These are phyloP conservation scores for Paramarasmius palmivorus DNA, from an alignment of 1,284 basidiomycete genomes.

Conservation along the genomic window DNA sequence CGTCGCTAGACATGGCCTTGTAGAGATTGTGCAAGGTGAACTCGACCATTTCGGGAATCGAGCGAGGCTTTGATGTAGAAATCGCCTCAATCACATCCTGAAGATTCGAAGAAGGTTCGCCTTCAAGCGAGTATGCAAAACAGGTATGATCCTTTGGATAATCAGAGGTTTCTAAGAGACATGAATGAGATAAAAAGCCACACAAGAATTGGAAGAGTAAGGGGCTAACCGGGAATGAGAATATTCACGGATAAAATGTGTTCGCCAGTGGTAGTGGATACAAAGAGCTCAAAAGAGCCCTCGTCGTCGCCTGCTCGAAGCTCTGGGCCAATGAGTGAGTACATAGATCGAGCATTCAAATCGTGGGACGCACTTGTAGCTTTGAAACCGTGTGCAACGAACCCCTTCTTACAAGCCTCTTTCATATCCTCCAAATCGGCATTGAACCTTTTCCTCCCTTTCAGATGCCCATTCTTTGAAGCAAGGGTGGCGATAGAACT, in stretches of 20 bases:
- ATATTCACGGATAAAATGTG: conserved; percentile 42
- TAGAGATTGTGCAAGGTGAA: conserved; percentile 32
- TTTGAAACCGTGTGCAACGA: conserved; percentile 35
- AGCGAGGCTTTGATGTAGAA: conserved; percentile 37
- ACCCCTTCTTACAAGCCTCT: conserved; percentile 30
- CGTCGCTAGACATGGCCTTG: conserved; percentile 18
- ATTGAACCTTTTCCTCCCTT: conserved; percentile 52
- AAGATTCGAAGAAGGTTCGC: conserved; percentile 36
- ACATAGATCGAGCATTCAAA: not conserved
- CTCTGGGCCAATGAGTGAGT: conserved; percentile 36
- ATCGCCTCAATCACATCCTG: conserved; percentile 43
- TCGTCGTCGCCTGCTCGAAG: conserved; percentile 60
- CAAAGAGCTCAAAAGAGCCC: conserved; percentile 49
- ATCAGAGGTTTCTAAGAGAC: conserved; percentile 56
- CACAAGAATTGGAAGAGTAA: not conserved
- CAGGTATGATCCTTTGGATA: conserved; percentile 58
- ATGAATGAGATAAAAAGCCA: not conserved
- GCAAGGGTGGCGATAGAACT: not conserved
- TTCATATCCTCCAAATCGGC: conserved; percentile 52
- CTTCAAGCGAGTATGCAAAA: conserved; percentile 51
- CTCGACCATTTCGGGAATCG: conserved; percentile 44
- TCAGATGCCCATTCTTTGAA: conserved; percentile 41
- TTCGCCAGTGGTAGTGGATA: conserved; percentile 34
- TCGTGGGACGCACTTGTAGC: conserved; percentile 38
- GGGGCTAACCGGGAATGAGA: conserved; percentile 50